Base-by-base conservation (phyloP, 2,329 filamentous ascomycete species). In the Fonsecaea nubica region DNA sequence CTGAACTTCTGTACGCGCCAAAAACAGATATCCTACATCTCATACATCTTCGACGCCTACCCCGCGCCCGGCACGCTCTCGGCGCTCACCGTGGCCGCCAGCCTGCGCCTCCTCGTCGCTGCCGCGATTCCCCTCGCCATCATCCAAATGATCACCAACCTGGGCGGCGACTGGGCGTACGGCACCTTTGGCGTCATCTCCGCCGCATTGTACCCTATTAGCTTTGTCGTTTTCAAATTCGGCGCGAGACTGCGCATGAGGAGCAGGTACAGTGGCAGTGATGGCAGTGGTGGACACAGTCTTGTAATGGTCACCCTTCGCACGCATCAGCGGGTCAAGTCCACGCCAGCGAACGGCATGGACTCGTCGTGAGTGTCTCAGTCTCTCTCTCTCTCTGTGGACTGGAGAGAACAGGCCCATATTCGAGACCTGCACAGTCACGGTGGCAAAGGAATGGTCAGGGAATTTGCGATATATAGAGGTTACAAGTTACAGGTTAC, bases 31-130 rank as follows among this genome's bases (percentile, higher is more conserved):
- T 48, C 42, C 42, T 48, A 48, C 42, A 48, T 48, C 42, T 48
- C 42, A 7, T 48, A 48, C n/a, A n/a, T 48, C n/a, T 48, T 48
- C 42, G 42, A 48, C 42, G 42, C 42, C n/a, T 48, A 48, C 42
- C 42, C 42, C 5, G 4, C 42, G 6, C 7, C 42, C 15, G 42
- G 42, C 6, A 48, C 42, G n/a, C 42, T 48, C 42, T 48, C 42
- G 2, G 42, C 42, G n/a, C 42, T 48, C 42, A 48, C 42, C n/a
- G 4, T 48, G n/a, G 42, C 42, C 42, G 42, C 42, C 5, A 48
- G 42, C 42, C 6, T 12, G 6, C 42, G 42, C 10, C 15, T 48
- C 6, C 42, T 48, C n/a, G 42, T 48, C n/a, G 42, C 42, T 3
- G 42, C 42, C n/a, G 42, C n/a, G 42, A 48, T 48, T 4, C 42